These are phyloP conservation scores for Boletus fagicola DNA, from an alignment of 768 basidiomycete genomes.

Conservation along the genomic window DNA sequence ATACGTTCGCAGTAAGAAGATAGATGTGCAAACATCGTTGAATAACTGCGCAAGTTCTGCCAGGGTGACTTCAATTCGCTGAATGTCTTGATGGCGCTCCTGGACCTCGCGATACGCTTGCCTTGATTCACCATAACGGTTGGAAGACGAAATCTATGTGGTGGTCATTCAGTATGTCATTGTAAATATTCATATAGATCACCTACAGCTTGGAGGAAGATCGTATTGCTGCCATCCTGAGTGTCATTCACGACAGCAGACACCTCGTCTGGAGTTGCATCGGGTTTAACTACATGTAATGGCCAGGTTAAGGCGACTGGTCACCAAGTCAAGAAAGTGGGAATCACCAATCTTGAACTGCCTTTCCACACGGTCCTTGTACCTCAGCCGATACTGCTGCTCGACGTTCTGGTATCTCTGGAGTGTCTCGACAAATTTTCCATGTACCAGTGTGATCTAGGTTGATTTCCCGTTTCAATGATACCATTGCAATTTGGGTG, in stretches of 20 bases:
- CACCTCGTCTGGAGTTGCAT: conserved; percentile 81
- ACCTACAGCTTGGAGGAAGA: conserved; percentile 74
- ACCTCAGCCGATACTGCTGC: conserved; percentile 62
- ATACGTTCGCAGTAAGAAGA: background rate
- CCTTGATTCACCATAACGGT: conserved; percentile 78
- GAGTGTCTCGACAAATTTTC: conserved; percentile 72
- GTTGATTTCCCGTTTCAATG: background rate
- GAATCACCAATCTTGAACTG: conserved; percentile 72
- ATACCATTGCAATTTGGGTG: background rate
- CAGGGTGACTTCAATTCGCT: conserved; percentile 80
- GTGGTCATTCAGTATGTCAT: background rate
- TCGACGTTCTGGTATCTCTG: conserved; percentile 79
- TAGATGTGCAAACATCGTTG: conserved; percentile 63
- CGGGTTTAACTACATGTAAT: conserved; percentile 65
- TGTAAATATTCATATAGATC: background rate
- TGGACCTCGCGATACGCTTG: conserved; percentile 87
- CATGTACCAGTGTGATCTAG: conserved; percentile 59
- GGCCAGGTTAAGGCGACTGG: background rate
- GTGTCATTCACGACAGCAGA: conserved; percentile 64
- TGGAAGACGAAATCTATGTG: conserved; percentile 66
- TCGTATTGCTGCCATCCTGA: conserved; percentile 54
- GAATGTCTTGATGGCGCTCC: conserved; percentile 81
- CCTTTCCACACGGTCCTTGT: conserved; percentile 65
- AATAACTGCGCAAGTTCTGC: conserved; percentile 89
- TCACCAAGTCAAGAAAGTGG: background rate